A percentile compares a stretch with the other conserved stretches of the same genome.
Evolutionary conservation across 1,284 basidiomycete genomes (phyloP).

Genomic region (Inonotus hispidus): DNA sequence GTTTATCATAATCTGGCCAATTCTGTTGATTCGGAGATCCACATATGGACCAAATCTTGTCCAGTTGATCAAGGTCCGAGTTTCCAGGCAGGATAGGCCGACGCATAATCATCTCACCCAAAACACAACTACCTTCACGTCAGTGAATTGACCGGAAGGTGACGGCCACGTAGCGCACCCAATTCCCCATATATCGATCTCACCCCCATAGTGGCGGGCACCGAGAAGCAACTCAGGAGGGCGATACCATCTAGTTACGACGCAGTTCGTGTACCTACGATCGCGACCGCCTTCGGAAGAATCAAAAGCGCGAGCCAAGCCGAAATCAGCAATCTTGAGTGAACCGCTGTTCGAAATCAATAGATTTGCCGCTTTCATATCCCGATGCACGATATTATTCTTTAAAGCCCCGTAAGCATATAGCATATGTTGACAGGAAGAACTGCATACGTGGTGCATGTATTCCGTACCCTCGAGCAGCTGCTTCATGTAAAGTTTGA

Average conservation of each 20-base stretch:
- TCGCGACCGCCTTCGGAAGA: conserved; percentile 45
- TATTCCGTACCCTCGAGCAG: conserved; percentile 92
- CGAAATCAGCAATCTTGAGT: conserved; percentile 93
- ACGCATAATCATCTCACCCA: conserved; percentile 93
- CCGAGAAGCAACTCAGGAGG: conserved; percentile 94
- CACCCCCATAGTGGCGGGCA: conserved; percentile 84
- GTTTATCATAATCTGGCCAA: conserved; percentile 76
- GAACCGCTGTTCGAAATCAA: conserved; percentile 85
- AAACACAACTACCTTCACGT: conserved; percentile 61
- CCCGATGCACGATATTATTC: conserved; percentile 95
- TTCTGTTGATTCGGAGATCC: conserved; percentile 79
- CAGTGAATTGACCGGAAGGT: neutral
- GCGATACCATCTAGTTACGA: conserved; percentile 98
- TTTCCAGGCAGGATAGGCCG: conserved; percentile 86
- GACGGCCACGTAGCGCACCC: conserved; percentile 50
- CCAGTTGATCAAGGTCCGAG: conserved; percentile 87
- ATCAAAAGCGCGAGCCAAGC: conserved; percentile 81
- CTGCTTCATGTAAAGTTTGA: conserved; percentile 96
- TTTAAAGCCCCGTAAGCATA: conserved; percentile 29
- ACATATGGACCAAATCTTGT: conserved; percentile 86
- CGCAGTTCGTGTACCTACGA: conserved; percentile 91
- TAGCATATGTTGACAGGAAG: conserved; percentile 15
- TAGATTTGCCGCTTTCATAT: conserved; percentile 98
- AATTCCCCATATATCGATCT: conserved; percentile 98
- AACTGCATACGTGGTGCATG: conserved; percentile 74